Base-by-base conservation (phyloP, 1,284 basidiomycete genomes). In the Schizophyllum commune region DNA sequence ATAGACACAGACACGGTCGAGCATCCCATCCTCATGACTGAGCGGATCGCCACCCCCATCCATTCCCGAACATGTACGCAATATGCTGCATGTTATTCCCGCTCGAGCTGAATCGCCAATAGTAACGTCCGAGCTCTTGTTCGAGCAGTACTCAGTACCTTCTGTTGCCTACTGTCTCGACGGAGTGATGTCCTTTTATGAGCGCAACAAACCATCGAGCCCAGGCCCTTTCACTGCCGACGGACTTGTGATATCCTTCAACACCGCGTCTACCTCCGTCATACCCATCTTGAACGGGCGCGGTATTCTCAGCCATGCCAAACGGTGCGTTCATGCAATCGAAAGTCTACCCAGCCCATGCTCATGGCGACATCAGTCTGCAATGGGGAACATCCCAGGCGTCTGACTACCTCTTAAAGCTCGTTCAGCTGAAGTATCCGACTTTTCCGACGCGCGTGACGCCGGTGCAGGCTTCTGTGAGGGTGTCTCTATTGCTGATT, bases 101-200 rank as follows among this genome's bases (percentile, higher is more conserved):
- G 56, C 59, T 22, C 13, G 58, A 54, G 58, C 62, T 71, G 15
- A 67, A 53, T 52, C 55, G 52, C n/a, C 53, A 63, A 15, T 68
- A 92, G 92, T 97, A 63, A 97, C 95, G 27, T 96, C 95, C 1
- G 97, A 99, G 71, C 84, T 99, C 22, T 84, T 99, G 73, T 99
- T 99, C 71, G 97, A 99, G 76, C 85, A 89, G 56, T 99, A 99
- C 72, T 83, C 83, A 17, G 93, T 90, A 1, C 96, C 96, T 0
- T 88, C 89, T 2, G 80, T 98, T 55, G 82, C 91, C 15, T 99
- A 93, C 73, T 94, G 93, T 62, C 78, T 98, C 65, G 97, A 99
- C 71, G 89, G 91, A 6, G 78, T 96, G 61, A 96, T 98, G 83
- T 94, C 96, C 0, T 96, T 97, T 69, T 94, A 91, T 69, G 81